Conservation (phyloP, 2,329 filamentous ascomycete species). For the Cytospora piceicola region DNA sequence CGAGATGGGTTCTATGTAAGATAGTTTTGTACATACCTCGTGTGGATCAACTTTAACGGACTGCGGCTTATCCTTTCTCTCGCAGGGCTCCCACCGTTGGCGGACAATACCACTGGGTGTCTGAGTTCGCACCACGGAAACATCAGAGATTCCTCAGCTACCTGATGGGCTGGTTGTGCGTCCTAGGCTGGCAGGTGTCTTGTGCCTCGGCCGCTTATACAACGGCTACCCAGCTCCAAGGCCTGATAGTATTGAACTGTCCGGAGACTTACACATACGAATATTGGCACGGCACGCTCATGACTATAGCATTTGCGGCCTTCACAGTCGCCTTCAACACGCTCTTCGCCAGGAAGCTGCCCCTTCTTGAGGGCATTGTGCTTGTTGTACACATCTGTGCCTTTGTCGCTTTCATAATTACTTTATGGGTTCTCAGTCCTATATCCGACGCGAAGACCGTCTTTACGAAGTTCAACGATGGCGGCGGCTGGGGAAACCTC, state of each 20-base stretch:
- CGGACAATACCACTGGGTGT: conserved; percentile 57
- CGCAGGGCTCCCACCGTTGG: conserved; percentile 38
- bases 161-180: conserved; percentile 50
- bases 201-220: conserved; percentile 47
- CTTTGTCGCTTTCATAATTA: conserved; percentile 47
- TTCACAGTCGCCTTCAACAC: conserved; percentile 51
- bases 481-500: conserved; percentile 39
- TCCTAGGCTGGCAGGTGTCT: conserved; percentile 50
- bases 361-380: conserved; percentile 47
- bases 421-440: conserved; percentile 42
- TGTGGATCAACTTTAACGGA: background rate
- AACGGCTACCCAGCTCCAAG: conserved; percentile 49
- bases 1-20: conserved; percentile 49
- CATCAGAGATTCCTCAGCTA: conserved; percentile 60
- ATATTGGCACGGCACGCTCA: conserved; percentile 48
- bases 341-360: conserved; percentile 43
- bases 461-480: conserved; percentile 40
- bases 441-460: conserved; percentile 34
- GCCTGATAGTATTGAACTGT: conserved; percentile 45
- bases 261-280: conserved; percentile 39
- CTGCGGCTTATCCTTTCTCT: background rate
- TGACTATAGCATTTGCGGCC: conserved; percentile 47
- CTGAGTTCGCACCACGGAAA: conserved; percentile 52
- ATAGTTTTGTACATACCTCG: too few species aligned
- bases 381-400: conserved; percentile 49